phyloP scores from a whole-genome alignment of 352 stramenopile genomes.

The Phytophthora brassicae region DNA sequence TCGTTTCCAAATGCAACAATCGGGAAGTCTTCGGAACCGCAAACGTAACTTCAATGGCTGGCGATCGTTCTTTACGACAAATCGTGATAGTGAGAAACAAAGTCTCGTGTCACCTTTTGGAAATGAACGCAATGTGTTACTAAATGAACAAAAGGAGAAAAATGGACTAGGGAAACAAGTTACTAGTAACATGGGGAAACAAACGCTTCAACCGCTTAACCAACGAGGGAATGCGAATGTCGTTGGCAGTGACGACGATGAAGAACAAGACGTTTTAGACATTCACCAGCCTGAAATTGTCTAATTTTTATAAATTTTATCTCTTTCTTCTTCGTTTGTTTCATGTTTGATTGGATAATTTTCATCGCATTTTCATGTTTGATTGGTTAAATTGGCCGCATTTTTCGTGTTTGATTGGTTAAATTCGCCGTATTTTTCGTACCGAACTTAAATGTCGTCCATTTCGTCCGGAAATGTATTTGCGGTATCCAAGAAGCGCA shows the following conservation, averaged over 20 bases:
- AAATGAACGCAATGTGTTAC: conserved; percentile 51
- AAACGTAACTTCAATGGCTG: conserved; percentile 18
- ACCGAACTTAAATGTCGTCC: conserved; percentile 12
- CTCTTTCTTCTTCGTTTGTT: conserved; percentile 16
- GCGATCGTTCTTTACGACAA: conserved; percentile 23
- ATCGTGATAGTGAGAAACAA: conserved; percentile 26
- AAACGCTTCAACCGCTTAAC: conserved; percentile 18
- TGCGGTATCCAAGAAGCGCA: conserved; percentile 23
- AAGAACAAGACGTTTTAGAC: conserved; percentile 49
- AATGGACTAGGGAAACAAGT: conserved; percentile 11
- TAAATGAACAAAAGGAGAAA: conserved; percentile 27
- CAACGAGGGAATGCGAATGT: conserved; percentile 3
- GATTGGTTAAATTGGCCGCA: too few relatives aligned
- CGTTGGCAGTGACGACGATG: conserved; percentile 32
- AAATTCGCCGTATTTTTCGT: too few relatives aligned
- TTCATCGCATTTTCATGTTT: too few relatives aligned
- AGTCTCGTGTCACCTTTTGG: conserved; percentile 52
- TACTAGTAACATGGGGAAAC: conserved; percentile 12
- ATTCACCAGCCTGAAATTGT: conserved; percentile 41
- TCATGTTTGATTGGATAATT: too few relatives aligned
- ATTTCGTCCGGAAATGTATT: conserved; percentile 6
- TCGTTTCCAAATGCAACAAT: conserved; percentile 49
- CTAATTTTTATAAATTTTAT: conserved; percentile 20
- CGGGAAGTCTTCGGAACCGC: conserved; percentile 13
- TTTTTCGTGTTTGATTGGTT: too few relatives aligned